Conservation (phyloP, 179 eudicot genomes). For the Beta corolliflora region DNA sequence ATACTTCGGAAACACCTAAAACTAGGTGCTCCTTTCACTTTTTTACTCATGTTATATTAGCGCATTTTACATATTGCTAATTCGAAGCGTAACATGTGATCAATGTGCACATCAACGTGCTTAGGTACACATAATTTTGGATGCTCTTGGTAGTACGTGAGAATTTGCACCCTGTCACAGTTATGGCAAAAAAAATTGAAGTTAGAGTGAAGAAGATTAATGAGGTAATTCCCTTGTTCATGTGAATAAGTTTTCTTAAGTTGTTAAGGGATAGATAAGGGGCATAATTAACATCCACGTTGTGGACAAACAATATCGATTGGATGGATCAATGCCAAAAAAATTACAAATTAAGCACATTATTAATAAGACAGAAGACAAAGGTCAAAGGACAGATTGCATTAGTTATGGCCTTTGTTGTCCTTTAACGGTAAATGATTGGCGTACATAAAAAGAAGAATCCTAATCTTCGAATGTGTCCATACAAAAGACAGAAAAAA, state of each 20-base stretch:
- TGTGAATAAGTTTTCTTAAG: background rate
- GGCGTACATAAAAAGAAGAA: background rate
- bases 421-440: background rate
- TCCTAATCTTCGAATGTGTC: too few relatives aligned
- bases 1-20: too few relatives aligned
- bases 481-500: background rate
- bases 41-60: too few relatives aligned
- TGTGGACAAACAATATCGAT: background rate
- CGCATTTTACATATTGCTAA: too few relatives aligned
- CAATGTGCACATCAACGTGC: too few relatives aligned
- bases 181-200: background rate
- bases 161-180: background rate
- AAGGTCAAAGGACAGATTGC: background rate
- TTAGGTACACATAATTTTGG: too few relatives aligned
- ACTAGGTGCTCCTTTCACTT: too few relatives aligned
- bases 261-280: background rate
- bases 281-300: background rate
- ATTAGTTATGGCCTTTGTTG: background rate
- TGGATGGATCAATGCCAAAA: background rate
- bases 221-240: background rate
- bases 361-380: background rate
- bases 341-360: background rate
- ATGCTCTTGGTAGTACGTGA: too few relatives aligned
- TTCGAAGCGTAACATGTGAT: too few relatives aligned
- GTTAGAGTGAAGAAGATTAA: background rate